A percentile compares a stretch with the other conserved stretches of the same genome.
phyloP scores from a whole-genome alignment of 768 basidiomycete species.

The Suillus alpinus region DNA sequence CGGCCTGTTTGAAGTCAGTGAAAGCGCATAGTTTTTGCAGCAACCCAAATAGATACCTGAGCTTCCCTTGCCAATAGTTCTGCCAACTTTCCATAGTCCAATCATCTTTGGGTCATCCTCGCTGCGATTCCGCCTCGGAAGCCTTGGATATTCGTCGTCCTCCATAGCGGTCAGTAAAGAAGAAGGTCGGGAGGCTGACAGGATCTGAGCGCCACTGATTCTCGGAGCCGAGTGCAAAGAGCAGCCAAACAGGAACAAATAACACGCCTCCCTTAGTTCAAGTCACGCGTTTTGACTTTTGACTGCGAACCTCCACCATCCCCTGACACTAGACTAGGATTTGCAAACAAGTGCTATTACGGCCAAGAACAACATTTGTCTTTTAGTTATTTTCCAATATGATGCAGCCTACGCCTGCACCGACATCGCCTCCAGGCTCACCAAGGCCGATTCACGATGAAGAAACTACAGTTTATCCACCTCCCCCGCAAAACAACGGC shows the following conservation, averaged over 20 bases:
- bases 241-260: conserved; percentile 16
- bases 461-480: conserved; percentile 40
- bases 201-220: not conserved
- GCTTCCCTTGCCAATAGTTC: conserved; percentile 79
- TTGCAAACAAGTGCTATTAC: not conserved
- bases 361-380: not conserved
- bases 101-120: conserved; percentile 61
- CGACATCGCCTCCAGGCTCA: conserved; percentile 55
- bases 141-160: conserved; percentile 25
- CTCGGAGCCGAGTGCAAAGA: not conserved
- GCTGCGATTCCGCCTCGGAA: conserved; percentile 27
- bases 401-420: conserved; percentile 70
- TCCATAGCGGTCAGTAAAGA: not conserved
- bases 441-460: conserved; percentile 27
- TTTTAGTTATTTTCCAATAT: conserved; percentile 9
- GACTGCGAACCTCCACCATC: not conserved
- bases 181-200: not conserved
- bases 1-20: conserved; percentile 53
- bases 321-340: not conserved
- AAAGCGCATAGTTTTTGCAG: not conserved
- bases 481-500: conserved; percentile 63
- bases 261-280: conserved; percentile 11
- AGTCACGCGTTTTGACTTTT: conserved; percentile 3
- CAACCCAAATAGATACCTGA: conserved; percentile 50
- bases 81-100: conserved; percentile 80